Evolutionary conservation across 768 basidiomycete genomes (phyloP), one percentile per base, ranked within the genome.

Genomic region (Rubroboletus pulcherrimus): DNA sequence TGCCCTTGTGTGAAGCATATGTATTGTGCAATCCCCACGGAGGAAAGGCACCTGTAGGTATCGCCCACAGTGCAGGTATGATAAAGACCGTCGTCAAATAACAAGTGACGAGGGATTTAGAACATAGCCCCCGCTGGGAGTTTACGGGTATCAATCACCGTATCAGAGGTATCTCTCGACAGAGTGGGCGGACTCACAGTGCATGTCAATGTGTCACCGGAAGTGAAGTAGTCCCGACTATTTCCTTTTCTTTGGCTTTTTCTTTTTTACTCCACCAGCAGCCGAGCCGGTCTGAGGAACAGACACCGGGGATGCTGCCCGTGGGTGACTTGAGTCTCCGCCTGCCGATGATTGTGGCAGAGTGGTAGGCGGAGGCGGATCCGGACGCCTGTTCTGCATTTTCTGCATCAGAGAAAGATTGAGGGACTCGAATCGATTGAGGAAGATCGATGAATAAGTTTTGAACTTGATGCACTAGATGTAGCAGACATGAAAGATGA

Each of bases 391-490:
- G 65, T 93, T 92, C 67, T 85, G 88, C 86, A 93, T 93, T 74
- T 88, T 89, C 64, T 86, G 81, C 78, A 93, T 89, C 50, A 97
- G 77, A 7, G 88, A 84, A 41, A 89, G 80, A 68, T 96, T 97
- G 57, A 98, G 80, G 7, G 87, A 81, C 72, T 98, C 94, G 75
- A 98, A 98, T 62, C 95, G 89, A 78, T 98, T 97, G 60, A 98
- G 86, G 74, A 92, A 93, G 68, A 96, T 87, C 49, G 91, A 92
- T 3, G 94, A 97, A 63, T 87, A 86, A 2, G 95, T 96, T 73
- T 95, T 93, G 79, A 96, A 98, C 73, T 95, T 97, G 63, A 98
- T 79, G 71, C 93, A 96, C 96, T 98, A 69, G 7, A 44, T 51
- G 19, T 26, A 5, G 29, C 43, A 10, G 19, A 42, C 21, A 29